Evolutionary conservation across 805 yeast species (phyloP).

Genomic region (Metschnikowia peoriensis): DNA sequence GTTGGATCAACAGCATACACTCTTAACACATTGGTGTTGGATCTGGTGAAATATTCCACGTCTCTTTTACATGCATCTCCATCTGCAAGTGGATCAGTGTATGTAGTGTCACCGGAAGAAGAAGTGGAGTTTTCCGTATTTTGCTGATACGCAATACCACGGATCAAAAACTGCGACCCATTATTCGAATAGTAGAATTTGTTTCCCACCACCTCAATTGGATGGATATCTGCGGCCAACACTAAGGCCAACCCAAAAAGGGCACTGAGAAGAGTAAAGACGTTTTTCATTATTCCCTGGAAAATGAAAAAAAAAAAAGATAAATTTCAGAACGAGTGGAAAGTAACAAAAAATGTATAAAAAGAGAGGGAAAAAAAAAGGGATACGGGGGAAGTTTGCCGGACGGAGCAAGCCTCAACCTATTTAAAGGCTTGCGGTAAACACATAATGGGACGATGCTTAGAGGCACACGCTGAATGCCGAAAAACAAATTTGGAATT

Average conservation of each 20-base stretch:
- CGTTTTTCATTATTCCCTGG: conserved; percentile 11
- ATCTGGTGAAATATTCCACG: conserved; percentile 65
- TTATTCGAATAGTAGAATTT: conserved; percentile 74
- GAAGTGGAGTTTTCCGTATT: conserved; percentile 51
- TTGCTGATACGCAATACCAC: conserved; percentile 79
- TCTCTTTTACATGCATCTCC: conserved; percentile 72
- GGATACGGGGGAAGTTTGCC: not conserved
- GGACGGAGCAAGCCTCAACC: too few relatives aligned
- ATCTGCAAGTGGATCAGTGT: conserved; percentile 79
- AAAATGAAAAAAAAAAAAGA: not conserved
- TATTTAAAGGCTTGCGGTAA: too few relatives aligned
- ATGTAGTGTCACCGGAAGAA: conserved; percentile 22
- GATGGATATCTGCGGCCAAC: conserved; percentile 24
- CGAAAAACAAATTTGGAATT: not conserved
- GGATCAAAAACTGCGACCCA: conserved; percentile 75
- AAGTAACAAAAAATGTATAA: too few relatives aligned
- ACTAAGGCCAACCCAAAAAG: conserved; percentile 12
- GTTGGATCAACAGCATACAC: conserved; percentile 82
- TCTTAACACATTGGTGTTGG: conserved; percentile 76
- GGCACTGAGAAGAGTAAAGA: conserved; percentile 11
- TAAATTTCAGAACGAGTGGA: not conserved
- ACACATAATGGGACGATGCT: too few relatives aligned
- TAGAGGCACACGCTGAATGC: not conserved
- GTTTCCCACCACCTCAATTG: conserved; percentile 68
- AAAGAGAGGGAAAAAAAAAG: not conserved